Conservation (phyloP, 2,329 filamentous ascomycete genomes). For the Fusarium duplospermum region DNA sequence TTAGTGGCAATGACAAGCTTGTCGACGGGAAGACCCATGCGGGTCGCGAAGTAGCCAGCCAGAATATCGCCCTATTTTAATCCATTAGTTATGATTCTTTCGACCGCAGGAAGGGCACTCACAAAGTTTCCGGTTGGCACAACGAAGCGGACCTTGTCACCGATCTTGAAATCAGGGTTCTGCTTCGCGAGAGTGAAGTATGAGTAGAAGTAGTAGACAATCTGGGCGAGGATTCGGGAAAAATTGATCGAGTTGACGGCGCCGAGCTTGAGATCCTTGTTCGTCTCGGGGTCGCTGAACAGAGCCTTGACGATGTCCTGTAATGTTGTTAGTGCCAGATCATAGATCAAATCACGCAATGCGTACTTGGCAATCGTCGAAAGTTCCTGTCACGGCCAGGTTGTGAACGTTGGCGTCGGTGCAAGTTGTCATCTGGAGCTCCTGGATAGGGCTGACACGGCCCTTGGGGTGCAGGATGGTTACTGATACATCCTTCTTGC, state of each 20-base stretch:
- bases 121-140: slow-evolving; percentile 96
- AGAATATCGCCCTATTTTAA: slow-evolving; percentile 75
- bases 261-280: slow-evolving; percentile 83
- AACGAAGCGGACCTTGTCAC: slow-evolving; percentile 82
- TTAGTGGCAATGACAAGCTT: slow-evolving; percentile 95
- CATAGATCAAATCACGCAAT: not conserved
- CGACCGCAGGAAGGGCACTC: not conserved
- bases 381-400: slow-evolving; percentile 87
- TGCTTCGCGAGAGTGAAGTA: slow-evolving; percentile 83
- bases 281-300: slow-evolving; percentile 87
- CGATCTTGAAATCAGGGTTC: slow-evolving; percentile 69
- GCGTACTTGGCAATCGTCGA: slow-evolving; percentile 89
- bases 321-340: not conserved
- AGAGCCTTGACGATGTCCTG: slow-evolving; percentile 84
- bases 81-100: not conserved
- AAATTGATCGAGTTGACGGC: slow-evolving; percentile 98
- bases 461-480: slow-evolving; percentile 96
- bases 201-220: slow-evolving; percentile 95
- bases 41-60: slow-evolving; percentile 89
- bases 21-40: slow-evolving; percentile 88
- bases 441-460: slow-evolving; percentile 90
- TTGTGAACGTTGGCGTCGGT: slow-evolving; percentile 94
- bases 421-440: slow-evolving; percentile 97
- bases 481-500: slow-evolving; percentile 96
- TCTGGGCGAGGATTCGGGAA: slow-evolving; percentile 94